Conservation (phyloP, 2,329 filamentous ascomycete genomes). For the Phyllosticta capitalensis region DNA sequence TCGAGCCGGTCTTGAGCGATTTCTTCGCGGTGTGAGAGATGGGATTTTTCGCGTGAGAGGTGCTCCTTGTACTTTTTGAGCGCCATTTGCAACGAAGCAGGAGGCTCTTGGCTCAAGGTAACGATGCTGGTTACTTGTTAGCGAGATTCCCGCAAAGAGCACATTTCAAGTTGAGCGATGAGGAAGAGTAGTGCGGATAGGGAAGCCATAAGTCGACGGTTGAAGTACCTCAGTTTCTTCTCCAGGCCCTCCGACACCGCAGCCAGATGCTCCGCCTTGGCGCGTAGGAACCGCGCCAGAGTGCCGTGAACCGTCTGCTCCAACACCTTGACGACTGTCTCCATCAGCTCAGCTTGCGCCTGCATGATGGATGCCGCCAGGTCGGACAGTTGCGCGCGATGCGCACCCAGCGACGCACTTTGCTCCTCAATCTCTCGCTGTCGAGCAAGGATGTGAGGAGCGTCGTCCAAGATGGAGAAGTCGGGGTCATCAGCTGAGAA, state of each 20-base stretch:
- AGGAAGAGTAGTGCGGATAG: neutral
- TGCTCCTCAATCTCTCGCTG: neutral
- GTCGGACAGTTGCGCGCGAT: slow-evolving; percentile 26
- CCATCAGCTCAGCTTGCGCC: slow-evolving; percentile 28
- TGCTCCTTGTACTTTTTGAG: slow-evolving; percentile 24
- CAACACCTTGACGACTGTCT: slow-evolving; percentile 32
- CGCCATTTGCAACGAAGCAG: slow-evolving; percentile 19
- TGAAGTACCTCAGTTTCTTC: slow-evolving; percentile 27
- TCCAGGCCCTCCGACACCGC: slow-evolving; percentile 33
- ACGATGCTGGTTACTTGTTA: slow-evolving; percentile 16
- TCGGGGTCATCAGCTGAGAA: neutral
- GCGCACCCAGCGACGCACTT: slow-evolving; percentile 16
- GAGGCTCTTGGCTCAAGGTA: slow-evolving; percentile 20
- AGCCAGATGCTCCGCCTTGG: slow-evolving; percentile 35
- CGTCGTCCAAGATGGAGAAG: neutral
- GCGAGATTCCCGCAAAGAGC: neutral
- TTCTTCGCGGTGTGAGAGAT: slow-evolving; percentile 20
- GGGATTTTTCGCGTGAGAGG: slow-evolving; percentile 21
- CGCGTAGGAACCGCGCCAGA: slow-evolving; percentile 31
- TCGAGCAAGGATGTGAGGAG: neutral
- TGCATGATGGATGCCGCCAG: slow-evolving; percentile 24
- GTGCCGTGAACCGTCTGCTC: slow-evolving; percentile 40
- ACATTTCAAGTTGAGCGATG: slow-evolving; percentile 9
- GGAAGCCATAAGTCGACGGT: neutral
- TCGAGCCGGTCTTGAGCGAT: slow-evolving; percentile 9